phyloP scores from a whole-genome alignment of 176 grass and related monocot species.

The Metroxylon sagu region DNA sequence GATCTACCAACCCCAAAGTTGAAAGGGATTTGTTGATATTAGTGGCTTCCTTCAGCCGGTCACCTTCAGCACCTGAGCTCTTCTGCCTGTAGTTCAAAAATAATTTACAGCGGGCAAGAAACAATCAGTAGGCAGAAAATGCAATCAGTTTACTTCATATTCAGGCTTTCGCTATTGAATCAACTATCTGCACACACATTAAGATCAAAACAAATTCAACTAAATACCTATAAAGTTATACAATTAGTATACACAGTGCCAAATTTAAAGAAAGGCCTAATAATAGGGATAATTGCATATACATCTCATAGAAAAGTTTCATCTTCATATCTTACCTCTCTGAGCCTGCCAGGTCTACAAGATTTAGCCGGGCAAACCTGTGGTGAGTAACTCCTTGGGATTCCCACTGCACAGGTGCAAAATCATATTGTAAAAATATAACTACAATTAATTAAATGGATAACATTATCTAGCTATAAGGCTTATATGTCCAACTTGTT shows the following conservation, averaged over 20 bases:
- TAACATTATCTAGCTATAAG: no score
- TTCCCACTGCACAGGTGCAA: constrained; percentile 72
- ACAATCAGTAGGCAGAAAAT: background rate
- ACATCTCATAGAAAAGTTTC: no score
- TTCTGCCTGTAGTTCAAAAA: constrained; percentile 54
- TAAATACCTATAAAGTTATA: no score
- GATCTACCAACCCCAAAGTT: constrained; percentile 69
- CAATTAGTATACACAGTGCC: no score
- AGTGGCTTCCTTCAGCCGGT: constrained; percentile 89
- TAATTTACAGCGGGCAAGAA: background rate
- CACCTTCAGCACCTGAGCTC: constrained; percentile 99
- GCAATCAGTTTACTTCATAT: no score
- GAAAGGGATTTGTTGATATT: constrained; percentile 98
- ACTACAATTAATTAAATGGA: no score
- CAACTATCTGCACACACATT: no score
- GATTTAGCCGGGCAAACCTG: constrained; percentile 85
- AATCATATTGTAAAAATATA: background rate
- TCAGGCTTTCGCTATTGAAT: no score
- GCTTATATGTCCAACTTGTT: no score
- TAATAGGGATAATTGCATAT: no score
- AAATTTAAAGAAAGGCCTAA: no score
- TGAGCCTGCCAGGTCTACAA: constrained; percentile 94
- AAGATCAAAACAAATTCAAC: no score
- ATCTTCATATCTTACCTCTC: constrained; percentile 52
- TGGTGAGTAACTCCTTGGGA: constrained; percentile 86